phyloP scores from a whole-genome alignment of 768 basidiomycete genomes.

The Podaxis mareebaensis region DNA sequence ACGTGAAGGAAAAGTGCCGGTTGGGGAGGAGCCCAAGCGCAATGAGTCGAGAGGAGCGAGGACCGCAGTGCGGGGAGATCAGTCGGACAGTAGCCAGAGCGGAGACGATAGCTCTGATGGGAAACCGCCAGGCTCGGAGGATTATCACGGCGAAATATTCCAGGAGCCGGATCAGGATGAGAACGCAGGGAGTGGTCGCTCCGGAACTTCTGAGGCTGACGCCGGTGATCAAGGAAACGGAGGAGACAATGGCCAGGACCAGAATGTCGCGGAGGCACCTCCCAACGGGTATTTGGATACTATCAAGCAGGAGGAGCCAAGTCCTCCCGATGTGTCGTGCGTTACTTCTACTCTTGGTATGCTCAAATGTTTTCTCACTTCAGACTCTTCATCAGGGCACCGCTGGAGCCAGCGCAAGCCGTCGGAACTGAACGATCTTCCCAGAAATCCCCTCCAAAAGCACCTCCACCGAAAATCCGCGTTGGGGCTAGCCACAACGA shows the following conservation, averaged over 20 bases:
- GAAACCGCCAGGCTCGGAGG: neutral
- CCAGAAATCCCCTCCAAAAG: neutral
- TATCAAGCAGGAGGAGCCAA: neutral
- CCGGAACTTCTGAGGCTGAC: neutral
- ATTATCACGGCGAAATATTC: slow-evolving; percentile 15
- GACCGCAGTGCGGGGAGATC: neutral
- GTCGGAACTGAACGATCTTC: neutral
- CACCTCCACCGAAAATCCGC: neutral
- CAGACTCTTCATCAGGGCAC: neutral
- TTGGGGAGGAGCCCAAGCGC: neutral
- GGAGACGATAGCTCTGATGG: neutral
- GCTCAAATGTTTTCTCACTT: neutral
- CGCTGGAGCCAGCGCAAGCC: neutral
- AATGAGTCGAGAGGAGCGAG: neutral
- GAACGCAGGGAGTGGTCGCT: neutral
- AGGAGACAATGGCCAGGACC: neutral
- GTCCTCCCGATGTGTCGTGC: neutral
- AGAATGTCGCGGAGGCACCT: neutral
- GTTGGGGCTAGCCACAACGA: neutral
- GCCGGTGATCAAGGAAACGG: neutral
- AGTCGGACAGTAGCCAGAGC: neutral
- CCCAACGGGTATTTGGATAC: neutral
- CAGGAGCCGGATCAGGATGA: neutral
- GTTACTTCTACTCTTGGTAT: neutral
- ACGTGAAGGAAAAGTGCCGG: neutral